Base-by-base conservation (phyloP, 352 stramenopile genomes). In the Pythium brachiatum region DNA sequence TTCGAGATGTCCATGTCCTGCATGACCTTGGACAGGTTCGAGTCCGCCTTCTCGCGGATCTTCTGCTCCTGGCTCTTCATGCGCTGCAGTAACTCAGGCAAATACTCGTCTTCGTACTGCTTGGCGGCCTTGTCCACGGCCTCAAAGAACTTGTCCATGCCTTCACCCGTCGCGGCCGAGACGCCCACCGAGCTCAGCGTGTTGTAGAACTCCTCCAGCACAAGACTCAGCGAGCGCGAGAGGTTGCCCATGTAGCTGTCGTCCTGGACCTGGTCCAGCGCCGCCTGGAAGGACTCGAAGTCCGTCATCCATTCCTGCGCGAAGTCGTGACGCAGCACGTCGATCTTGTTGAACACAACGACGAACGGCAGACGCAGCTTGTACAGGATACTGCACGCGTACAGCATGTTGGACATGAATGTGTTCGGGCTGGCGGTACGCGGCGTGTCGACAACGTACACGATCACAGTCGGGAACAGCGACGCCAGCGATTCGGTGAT, bases 371-470 rank as follows among this genome's bases (percentile, higher is more conserved):
- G 78, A 59, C 95, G 89, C 23, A 97, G 96, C 68, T 98, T 97
- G 84, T 99, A 99, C 47, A 99, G 75, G 74, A 99, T 99, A 67
- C 89, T 98, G 74, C 97, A 99, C 2, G 97, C 96, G 73, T 99
- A 99, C 8, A 99, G 82, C 97, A 99, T 99, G 76, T 99, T 99
- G 72, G 87, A 98, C 97, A 99, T 99, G 74, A 99, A 99, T 18
- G 98, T 99, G 66, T 98, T 98, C 15, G 97, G 97, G 44, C 82
- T 98, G 20, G 90, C 84, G 0, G 95, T 98, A 59, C 97, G 94
- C 23, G 97, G 96, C 18, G 97, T 99, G 75, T 99, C 97, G 53
- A 99, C 88, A 18, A 99, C 96, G 74, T 99, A 99, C 4, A 98
- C 84, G 26, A 99, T 84, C 46, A 98, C 86, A 7, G 97, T 99